phyloP scores from a whole-genome alignment of 371 early-diverging fungal species.

The Mucor piriformis region DNA sequence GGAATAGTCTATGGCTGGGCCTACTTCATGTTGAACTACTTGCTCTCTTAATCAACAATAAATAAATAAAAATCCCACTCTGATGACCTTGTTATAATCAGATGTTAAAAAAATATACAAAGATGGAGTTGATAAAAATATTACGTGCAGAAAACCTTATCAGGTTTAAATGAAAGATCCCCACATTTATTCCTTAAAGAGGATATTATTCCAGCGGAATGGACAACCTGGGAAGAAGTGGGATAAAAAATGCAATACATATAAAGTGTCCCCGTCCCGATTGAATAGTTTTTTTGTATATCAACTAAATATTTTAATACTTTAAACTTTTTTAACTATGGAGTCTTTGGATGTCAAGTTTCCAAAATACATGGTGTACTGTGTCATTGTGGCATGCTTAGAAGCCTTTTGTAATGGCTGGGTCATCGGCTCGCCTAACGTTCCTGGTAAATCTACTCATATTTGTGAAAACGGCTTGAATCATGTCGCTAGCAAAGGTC shows the following conservation, averaged over 20 bases:
- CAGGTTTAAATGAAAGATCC: too few relatives aligned
- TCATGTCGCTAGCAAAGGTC: constrained; percentile 2
- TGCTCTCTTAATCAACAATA: constrained; percentile 9
- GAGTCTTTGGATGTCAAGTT: constrained; percentile 37
- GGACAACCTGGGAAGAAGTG: neutral
- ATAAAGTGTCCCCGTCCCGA: neutral
- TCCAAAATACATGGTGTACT: constrained; percentile 44
- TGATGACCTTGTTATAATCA: too few relatives aligned
- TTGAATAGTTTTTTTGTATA: neutral
- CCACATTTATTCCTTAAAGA: too few relatives aligned
- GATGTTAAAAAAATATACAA: neutral
- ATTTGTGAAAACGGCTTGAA: constrained; percentile 20
- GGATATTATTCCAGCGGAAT: neutral
- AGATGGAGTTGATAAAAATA: too few relatives aligned
- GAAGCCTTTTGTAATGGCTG: constrained; percentile 48
- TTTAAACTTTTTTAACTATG: constrained; percentile 25
- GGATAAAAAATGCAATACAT: neutral
- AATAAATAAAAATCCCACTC: too few relatives aligned
- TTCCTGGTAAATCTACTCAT: constrained; percentile 38
- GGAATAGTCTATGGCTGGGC: constrained; percentile 84
- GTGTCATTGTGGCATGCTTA: constrained; percentile 36
- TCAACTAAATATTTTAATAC: neutral
- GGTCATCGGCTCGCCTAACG: constrained; percentile 49
- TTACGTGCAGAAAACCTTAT: neutral
- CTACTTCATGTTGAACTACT: constrained; percentile 40